phyloP scores from a whole-genome alignment of 2,329 filamentous ascomycete species.

The Aureobasidium leucospermi region DNA sequence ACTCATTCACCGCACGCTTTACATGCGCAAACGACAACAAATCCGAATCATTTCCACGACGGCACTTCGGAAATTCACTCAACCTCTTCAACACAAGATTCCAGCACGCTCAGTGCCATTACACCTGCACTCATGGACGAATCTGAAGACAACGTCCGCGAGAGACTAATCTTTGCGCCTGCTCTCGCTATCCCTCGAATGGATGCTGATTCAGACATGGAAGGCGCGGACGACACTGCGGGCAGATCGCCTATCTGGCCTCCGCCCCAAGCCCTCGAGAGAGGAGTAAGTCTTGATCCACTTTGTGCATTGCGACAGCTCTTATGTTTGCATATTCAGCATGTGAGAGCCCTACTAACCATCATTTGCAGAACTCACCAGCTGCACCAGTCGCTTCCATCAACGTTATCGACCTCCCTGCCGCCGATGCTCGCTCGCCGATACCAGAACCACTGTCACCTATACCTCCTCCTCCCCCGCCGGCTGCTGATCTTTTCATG shows the following conservation, averaged over 20 bases:
- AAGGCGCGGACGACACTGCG: conserved; percentile 7
- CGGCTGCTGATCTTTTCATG: background rate
- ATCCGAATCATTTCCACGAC: background rate
- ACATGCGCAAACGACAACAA: conserved; percentile 1
- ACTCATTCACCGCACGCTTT: background rate
- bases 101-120: background rate
- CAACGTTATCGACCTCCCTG: background rate
- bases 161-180: background rate
- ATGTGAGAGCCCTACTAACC: background rate
- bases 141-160: background rate
- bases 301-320: background rate
- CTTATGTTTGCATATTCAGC: background rate
- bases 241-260: background rate
- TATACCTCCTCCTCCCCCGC: background rate
- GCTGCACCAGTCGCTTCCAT: background rate
- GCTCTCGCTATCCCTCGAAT: background rate
- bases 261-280: background rate
- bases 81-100: background rate
- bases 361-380: background rate
- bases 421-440: background rate
- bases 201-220: conserved; percentile 9
- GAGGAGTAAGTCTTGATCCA: background rate
- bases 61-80: background rate
- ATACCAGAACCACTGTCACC: background rate
- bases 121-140: background rate